phyloP scores from a whole-genome alignment of 2,329 filamentous ascomycete species.

The Alternaria ethzedia region DNA sequence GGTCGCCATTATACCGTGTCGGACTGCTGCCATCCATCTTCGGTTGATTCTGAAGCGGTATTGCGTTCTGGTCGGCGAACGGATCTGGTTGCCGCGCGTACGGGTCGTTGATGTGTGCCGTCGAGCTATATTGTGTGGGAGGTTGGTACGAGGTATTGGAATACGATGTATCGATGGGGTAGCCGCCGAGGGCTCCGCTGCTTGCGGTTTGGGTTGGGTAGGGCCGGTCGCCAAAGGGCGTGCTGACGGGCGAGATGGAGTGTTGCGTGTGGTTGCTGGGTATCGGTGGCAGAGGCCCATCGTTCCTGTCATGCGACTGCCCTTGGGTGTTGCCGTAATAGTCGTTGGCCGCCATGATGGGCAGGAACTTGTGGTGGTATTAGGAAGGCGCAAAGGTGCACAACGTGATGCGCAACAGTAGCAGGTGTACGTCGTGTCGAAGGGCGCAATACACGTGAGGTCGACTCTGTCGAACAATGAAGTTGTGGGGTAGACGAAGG shows the following conservation, averaged over 20 bases:
- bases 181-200: conserved; percentile 60
- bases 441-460: background rate
- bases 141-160: conserved; percentile 50
- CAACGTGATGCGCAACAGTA: background rate
- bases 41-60: conserved; percentile 53
- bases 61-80: conserved; percentile 56
- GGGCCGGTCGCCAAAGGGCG: conserved; percentile 48
- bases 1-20: conserved; percentile 47
- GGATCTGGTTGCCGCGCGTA: conserved; percentile 57
- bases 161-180: conserved; percentile 62
- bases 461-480: conserved; percentile 1
- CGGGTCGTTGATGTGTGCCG: conserved; percentile 42
- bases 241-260: conserved; percentile 42
- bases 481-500: conserved; percentile 9
- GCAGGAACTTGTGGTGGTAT: background rate
- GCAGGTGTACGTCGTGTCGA: background rate
- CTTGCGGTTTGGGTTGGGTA: conserved; percentile 47
- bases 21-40: conserved; percentile 48
- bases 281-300: conserved; percentile 47
- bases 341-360: conserved; percentile 59
- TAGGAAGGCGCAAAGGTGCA: background rate
- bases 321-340: conserved; percentile 62
- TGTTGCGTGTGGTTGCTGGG: conserved; percentile 34
- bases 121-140: conserved; percentile 34
- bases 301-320: conserved; percentile 28